Base-by-base conservation (phyloP, 1,284 basidiomycete species). In the Austroboletus olivaceoglutinosus region DNA sequence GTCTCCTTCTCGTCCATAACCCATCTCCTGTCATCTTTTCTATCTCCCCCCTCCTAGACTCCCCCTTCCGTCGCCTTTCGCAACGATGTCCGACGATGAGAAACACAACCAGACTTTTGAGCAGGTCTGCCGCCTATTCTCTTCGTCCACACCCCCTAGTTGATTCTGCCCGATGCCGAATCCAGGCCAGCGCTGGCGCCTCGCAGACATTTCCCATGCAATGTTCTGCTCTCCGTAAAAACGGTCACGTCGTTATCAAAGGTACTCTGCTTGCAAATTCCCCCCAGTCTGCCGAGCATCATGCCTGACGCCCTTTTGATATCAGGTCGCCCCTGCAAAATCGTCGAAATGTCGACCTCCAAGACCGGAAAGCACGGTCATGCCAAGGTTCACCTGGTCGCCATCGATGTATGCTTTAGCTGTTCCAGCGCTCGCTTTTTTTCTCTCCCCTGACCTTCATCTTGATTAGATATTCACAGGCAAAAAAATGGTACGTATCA, bases 341-440 rank as follows among this genome's bases (percentile, higher is more conserved):
- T 97, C 75, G 87, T 95, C 65, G 93, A 94, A 69, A 99, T 99
- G 96, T 98, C 95, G 59, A 99, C 97, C 78, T 99, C 96, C 72
- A 99, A 99, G 85, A 97, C 93, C 48, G 94, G 93, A 61, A 94
- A 94, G 86, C 96, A 98, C 82, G 96, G 96, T 69, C 97, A 99
- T 82, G 96, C 97, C 75, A 99, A 99, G 80, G 96, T 98, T 71
- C 93, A 99, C 78, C 83, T 99, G 63, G 85, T 98, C 68, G 97
- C 87, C 71, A 90, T 90, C 71, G 97, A 99, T 79, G 95, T 95
- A 70, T 64, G 91, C 81, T 41, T 45, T 44, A 25, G 38, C 50
- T 45, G 46, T 31, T 19, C 22, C 44, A 37, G 48, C 38, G 51
- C 52, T 49, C 59, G 38, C 40, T 25, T 40, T n/a, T 15, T n/a